Conservation (phyloP, 23 red algal species). For the Pyropia yezoensis region DNA sequence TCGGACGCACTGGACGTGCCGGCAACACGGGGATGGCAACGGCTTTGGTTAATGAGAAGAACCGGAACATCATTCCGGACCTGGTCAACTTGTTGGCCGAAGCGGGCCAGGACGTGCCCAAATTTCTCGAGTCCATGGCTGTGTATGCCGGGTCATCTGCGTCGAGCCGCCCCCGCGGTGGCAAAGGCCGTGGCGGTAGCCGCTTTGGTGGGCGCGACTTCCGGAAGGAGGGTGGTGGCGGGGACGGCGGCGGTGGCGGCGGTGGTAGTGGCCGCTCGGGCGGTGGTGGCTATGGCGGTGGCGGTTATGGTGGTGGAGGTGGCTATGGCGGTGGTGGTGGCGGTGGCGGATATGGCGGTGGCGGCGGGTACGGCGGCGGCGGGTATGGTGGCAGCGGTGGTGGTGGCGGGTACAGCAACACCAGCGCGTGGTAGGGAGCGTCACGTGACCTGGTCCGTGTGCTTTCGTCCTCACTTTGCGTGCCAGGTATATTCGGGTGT, state of each 20-base stretch:
- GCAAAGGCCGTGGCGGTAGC: conserved; percentile 40
- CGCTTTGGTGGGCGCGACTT: conserved; percentile 55
- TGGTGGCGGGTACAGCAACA: conserved; percentile 15
- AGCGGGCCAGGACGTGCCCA: conserved; percentile 93
- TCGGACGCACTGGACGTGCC: conserved; percentile 94
- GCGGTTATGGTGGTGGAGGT: conserved; percentile 38
- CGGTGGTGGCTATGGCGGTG: conserved; percentile 10
- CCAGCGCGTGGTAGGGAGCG: too few species aligned
- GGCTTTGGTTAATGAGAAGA: conserved; percentile 93
- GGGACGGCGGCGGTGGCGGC: conserved; percentile 27
- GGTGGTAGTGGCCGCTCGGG: conserved; percentile 2
- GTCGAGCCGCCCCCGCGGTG: neutral
- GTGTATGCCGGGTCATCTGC: conserved; percentile 9
- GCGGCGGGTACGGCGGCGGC: conserved; percentile 49
- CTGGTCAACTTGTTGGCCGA: conserved; percentile 82
- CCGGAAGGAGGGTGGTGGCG: conserved; percentile 54
- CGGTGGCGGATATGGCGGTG: conserved; percentile 29
- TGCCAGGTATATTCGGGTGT: too few species aligned
- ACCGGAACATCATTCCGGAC: conserved; percentile 75
- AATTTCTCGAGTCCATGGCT: conserved; percentile 78
- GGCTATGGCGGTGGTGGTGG: conserved; percentile 20
- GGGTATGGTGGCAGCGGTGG: conserved; percentile 43
- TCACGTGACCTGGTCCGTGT: too few species aligned
- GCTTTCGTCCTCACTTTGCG: too few species aligned
- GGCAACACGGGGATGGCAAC: conserved; percentile 97